Evolutionary conservation across 495 filamentous ascomycete genomes (phyloP).

Genomic region (Aspergillus hancockii): DNA sequence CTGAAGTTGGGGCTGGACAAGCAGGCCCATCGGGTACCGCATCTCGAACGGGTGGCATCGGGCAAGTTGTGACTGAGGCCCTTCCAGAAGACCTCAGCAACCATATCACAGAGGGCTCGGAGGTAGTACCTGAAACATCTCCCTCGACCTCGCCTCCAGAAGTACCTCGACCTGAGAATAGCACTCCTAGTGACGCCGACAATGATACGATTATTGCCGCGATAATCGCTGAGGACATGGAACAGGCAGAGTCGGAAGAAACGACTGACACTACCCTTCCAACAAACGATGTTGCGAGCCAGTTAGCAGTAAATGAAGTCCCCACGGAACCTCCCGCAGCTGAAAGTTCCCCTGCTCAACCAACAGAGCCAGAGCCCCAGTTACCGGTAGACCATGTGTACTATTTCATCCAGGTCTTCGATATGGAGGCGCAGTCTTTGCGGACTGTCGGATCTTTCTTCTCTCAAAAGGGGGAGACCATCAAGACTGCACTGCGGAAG

Average conservation of each 20-base stretch:
- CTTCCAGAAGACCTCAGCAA: not conserved
- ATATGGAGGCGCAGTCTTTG: conserved; percentile 45
- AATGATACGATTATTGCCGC: conserved; percentile 28
- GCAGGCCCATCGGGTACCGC: conserved; percentile 35
- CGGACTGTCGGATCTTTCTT: conserved; percentile 56
- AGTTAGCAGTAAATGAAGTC: conserved; percentile 1
- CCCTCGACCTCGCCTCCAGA: no score
- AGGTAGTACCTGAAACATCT: not conserved
- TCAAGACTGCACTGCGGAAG: conserved; percentile 44
- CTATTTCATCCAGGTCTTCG: conserved; percentile 55
- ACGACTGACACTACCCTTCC: not conserved
- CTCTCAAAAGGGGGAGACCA: conserved; percentile 44
- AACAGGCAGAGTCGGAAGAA: conserved; percentile 18
- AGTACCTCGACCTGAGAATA: conserved; percentile 6
- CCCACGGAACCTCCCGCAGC: conserved; percentile 9
- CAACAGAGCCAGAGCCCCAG: conserved; percentile 17
- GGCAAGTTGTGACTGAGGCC: not conserved
- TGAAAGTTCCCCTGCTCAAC: conserved; percentile 3
- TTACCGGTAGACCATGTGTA: conserved; percentile 44
- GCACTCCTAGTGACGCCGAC: conserved; percentile 14
- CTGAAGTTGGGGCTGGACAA: conserved; percentile 28
- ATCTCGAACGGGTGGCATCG: not conserved
- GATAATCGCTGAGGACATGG: conserved; percentile 25
- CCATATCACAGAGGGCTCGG: not conserved
- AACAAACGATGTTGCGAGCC: not conserved